Base-by-base conservation (phyloP, 2,329 filamentous ascomycete species). In the Penicillium janthinellum region DNA sequence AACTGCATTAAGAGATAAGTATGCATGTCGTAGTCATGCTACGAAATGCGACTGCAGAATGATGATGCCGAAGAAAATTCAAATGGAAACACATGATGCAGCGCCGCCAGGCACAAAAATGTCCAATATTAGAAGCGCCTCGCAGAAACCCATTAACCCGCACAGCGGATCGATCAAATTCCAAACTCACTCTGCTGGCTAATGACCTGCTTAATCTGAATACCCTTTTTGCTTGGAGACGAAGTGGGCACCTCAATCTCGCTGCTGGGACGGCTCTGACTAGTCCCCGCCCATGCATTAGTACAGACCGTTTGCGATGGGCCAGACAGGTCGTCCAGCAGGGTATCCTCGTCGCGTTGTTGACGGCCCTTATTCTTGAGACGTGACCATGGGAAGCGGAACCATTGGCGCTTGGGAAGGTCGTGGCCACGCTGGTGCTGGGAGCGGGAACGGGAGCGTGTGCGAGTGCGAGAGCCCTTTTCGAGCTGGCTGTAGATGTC, bases 141-240 rank as follows among this genome's bases (percentile, higher is more conserved):
- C 12, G 31, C n/a, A 51, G 20, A 22, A 41, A 20, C 4, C 12
- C 17, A n/a, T 42, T 4, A 8, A 51, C 35, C 11, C 8, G 5
- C 31, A 38, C 22, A 20, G 12, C 14, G 22, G n/a, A 8, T 10
- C n/a, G 10, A 7, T 64, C 53, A 70, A n/a, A 62, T 25, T 10
- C 68, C 62, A 38, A 70, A 12, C 62, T 73, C 70, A 20, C 67
- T 73, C 58, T 73, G 67, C 61, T 75, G 73, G 41, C 63, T 68
- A 41, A 76, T 74, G 2, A 73, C 70, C 50, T 72, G 73, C 58
- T 71, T 73, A 5, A 76, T 66, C 37, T 67, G 69, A 51, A 76
- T 75, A 34, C 68, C 67, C 15, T 67, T 67, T 12, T 61, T 62
- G 31, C 38, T 57, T 17, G 38, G 28, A 17, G 57, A 58, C 1